Evolutionary conservation across 2,329 filamentous ascomycete species (phyloP).

Genomic region (Monilinia fructicola): DNA sequence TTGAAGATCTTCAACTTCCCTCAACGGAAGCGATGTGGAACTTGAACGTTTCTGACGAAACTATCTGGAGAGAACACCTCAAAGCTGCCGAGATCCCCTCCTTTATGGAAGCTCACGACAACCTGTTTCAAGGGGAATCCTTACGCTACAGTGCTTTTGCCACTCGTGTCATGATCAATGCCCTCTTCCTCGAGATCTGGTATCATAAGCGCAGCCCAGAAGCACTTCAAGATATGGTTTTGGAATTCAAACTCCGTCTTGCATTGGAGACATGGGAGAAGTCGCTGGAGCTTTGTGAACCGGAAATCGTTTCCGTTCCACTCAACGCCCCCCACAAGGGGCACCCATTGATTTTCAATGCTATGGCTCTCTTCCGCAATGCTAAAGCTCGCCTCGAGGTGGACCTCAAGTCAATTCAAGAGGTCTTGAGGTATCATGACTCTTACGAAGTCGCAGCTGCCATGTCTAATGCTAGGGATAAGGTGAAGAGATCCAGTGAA

Average conservation of each 20-base stretch:
- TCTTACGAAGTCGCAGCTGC: slow-evolving; percentile 94
- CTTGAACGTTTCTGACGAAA: slow-evolving; percentile 72
- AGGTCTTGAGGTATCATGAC: slow-evolving; percentile 94
- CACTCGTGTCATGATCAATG: slow-evolving; percentile 97
- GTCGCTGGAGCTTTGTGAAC: slow-evolving; percentile 89
- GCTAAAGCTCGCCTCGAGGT: slow-evolving; percentile 90
- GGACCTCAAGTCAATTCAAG: slow-evolving; percentile 88
- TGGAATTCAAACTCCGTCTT: slow-evolving; percentile 94
- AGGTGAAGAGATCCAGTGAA: slow-evolving; percentile 90
- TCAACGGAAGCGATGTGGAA: slow-evolving; percentile 96
- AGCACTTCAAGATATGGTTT: slow-evolving; percentile 93
- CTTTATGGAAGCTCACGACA: slow-evolving; percentile 91
- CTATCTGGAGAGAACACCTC: slow-evolving; percentile 79
- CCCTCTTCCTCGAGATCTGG: slow-evolving; percentile 97
- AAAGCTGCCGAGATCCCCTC: slow-evolving; percentile 71
- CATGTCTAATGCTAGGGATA: slow-evolving; percentile 92
- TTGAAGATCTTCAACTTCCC: slow-evolving; percentile 87
- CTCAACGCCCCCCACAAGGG: slow-evolving; percentile 93
- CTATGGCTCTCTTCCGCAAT: slow-evolving; percentile 94
- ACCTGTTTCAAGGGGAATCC: slow-evolving; percentile 88
- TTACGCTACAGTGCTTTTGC: slow-evolving; percentile 95
- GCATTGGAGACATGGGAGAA: slow-evolving; percentile 99
- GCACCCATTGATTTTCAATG: slow-evolving; percentile 96
- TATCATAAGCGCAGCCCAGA: slow-evolving; percentile 99
- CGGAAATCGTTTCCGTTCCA: slow-evolving; percentile 82